phyloP scores from a whole-genome alignment of 768 basidiomycete genomes.

The Pisolithus tinctorius region DNA sequence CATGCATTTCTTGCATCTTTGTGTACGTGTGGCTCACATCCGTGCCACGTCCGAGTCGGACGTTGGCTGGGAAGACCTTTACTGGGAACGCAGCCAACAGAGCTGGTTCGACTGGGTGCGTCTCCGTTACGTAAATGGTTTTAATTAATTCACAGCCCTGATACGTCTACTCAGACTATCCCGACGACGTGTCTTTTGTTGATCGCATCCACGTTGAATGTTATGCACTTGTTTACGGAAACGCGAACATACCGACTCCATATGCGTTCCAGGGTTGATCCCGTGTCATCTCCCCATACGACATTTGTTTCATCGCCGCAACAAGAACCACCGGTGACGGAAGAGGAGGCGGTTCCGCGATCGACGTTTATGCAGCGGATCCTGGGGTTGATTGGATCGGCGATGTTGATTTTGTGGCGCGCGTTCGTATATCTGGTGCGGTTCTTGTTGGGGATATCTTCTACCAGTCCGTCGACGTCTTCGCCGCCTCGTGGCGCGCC shows the following conservation, averaged over 20 bases:
- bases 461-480: constrained; percentile 31
- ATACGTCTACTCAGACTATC: constrained; percentile 43
- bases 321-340: constrained; percentile 10
- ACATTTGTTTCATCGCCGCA: constrained; percentile 50
- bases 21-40: constrained; percentile 52
- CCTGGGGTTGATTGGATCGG: constrained; percentile 23
- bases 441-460: constrained; percentile 59
- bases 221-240: constrained; percentile 63
- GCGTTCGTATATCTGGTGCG: constrained; percentile 52
- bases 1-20: constrained; percentile 65
- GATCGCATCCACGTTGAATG: constrained; percentile 47
- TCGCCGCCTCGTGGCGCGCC: constrained; percentile 31
- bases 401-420: constrained; percentile 40
- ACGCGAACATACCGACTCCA: constrained; percentile 65
- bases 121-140: constrained; percentile 3
- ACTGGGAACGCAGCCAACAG: constrained; percentile 53
- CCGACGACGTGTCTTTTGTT: constrained; percentile 55
- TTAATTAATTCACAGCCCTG: background rate
- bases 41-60: constrained; percentile 57
- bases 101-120: constrained; percentile 81
- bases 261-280: constrained; percentile 43
- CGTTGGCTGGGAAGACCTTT: constrained; percentile 74
- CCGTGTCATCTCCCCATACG: constrained; percentile 63
- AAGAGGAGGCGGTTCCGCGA: constrained; percentile 33
- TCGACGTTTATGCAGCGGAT: constrained; percentile 41